Base-by-base conservation (phyloP, 225 moss, liverwort and hornwort genomes). In the Lunularia cruciata region DNA sequence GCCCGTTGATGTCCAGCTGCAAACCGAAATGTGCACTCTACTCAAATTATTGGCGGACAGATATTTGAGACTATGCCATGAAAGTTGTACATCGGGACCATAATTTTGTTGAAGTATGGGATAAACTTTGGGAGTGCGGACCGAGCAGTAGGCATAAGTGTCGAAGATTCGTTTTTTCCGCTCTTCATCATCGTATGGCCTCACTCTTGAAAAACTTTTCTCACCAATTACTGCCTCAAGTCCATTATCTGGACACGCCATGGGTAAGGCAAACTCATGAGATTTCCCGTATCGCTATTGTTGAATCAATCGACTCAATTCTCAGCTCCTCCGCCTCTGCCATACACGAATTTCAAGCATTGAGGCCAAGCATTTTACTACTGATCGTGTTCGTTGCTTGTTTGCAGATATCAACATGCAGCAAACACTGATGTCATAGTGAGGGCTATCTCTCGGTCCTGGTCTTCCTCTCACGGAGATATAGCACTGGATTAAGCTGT, bases 141-240 rank as follows among this genome's bases (percentile, higher is more conserved):
- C 82, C 46, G 82, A 78, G 78, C 82, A 83, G 23, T 78, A 83
- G 25, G 78, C 47, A 38, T 78, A 78, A 3, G 82, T 57, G 49
- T 78, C 82, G 56, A 83, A 83, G 19, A 83, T 83, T 8, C 82
- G 39, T 60, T 75, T 78, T 28, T 83, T 83, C 31, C 82, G 72
- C 36, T 57, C 82, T 55, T 83, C 82, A 42, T 83, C 82, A 22
- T 83, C 78, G 31, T 75, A 63, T n/a, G 45, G 75, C 27, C 82
- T 75, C 47, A 83, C 78, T 69, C 82, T 72, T 43, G 82, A 83
- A 36, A 83, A 83, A 9, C 37, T 56, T 19, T 78, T 72, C 49
- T 78, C 78, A 1, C 82, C 82, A 32, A 83, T 83, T 30, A 77
- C 81, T 7, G 81, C 71, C 31, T 74, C 71, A 47, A 70, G 77